These are phyloP conservation scores for Yamadazyma philogaea DNA, from an alignment of 805 yeast genomes.

Conservation along the genomic window DNA sequence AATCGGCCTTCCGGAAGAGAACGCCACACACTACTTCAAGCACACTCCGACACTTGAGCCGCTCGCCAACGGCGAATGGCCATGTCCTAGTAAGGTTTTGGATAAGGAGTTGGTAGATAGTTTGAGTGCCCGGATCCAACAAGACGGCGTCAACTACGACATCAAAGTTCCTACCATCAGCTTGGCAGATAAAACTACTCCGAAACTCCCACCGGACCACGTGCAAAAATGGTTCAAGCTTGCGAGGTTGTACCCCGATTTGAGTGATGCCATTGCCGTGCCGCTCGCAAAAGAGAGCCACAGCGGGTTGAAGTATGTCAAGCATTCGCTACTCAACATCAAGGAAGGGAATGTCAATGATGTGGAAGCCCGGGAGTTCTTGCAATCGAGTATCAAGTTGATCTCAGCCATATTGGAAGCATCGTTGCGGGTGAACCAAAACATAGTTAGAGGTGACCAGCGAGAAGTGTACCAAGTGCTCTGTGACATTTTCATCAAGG, in stretches of 20 bases:
- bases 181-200: not conserved
- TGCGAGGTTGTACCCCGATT: constrained; percentile 4
- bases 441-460: not conserved
- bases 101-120: constrained; percentile 10
- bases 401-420: constrained; percentile 6
- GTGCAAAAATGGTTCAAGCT: constrained; percentile 10
- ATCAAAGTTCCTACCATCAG: not conserved
- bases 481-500: not conserved
- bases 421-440: not conserved
- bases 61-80: constrained; percentile 15
- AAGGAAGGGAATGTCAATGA: not conserved
- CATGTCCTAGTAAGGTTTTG: constrained; percentile 11
- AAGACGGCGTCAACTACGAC: not conserved
- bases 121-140: not conserved
- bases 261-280: constrained; percentile 7
- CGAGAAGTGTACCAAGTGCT: not conserved
- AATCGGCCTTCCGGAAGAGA: constrained; percentile 21
- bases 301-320: not conserved
- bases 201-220: not conserved
- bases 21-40: constrained; percentile 29
- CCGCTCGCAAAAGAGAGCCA: constrained; percentile 1
- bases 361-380: not conserved
- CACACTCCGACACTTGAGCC: constrained; percentile 15
- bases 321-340: not conserved
- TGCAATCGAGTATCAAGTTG: constrained; percentile 3